phyloP scores from a whole-genome alignment of 1,139 yeast genomes.

The Suhomyces atakaporum region DNA sequence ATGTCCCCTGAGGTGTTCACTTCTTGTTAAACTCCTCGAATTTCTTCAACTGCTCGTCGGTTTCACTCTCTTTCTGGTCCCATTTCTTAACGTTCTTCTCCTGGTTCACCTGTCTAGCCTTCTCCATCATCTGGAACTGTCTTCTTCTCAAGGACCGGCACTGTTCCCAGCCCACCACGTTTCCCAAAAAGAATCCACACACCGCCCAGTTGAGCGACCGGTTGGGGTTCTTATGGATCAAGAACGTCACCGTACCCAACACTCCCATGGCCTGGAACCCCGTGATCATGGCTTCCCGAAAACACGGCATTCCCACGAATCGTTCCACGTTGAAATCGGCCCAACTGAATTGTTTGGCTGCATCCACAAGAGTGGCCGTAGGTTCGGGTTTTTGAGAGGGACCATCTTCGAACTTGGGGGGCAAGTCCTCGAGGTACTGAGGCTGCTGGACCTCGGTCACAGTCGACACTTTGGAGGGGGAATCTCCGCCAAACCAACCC shows the following conservation, averaged over 20 bases:
- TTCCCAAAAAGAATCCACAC: slow-evolving; percentile 78
- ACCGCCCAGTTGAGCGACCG: slow-evolving; percentile 80
- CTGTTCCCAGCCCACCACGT: slow-evolving; percentile 89
- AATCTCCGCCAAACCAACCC: slow-evolving; percentile 28
- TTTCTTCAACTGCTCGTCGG: slow-evolving; percentile 28
- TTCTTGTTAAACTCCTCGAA: slow-evolving; percentile 27
- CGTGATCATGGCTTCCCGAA: slow-evolving; percentile 82
- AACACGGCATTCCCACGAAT: slow-evolving; percentile 76
- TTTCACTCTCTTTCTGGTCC: slow-evolving; percentile 22
- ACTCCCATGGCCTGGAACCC: slow-evolving; percentile 88
- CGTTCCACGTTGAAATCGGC: slow-evolving; percentile 59
- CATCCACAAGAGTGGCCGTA: slow-evolving; percentile 33
- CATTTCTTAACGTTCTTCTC: slow-evolving; percentile 34
- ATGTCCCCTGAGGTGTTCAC: too few species aligned
- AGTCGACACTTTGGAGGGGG: slow-evolving; percentile 25
- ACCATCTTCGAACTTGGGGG: slow-evolving; percentile 50
- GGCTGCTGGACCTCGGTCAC: slow-evolving; percentile 19
- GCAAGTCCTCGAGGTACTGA: slow-evolving; percentile 28
- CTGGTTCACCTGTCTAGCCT: slow-evolving; percentile 57
- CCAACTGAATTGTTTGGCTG: slow-evolving; percentile 30
- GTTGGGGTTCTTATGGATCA: slow-evolving; percentile 63
- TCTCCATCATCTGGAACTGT: slow-evolving; percentile 60
- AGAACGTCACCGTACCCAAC: slow-evolving; percentile 68
- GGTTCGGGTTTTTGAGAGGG: slow-evolving; percentile 22
- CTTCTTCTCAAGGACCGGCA: slow-evolving; percentile 73